Percentiles rank a stretch among this genome's conserved stretches.
phyloP scores from a whole-genome alignment of 176 grass and related monocot genomes.

The Secale cereale region DNA sequence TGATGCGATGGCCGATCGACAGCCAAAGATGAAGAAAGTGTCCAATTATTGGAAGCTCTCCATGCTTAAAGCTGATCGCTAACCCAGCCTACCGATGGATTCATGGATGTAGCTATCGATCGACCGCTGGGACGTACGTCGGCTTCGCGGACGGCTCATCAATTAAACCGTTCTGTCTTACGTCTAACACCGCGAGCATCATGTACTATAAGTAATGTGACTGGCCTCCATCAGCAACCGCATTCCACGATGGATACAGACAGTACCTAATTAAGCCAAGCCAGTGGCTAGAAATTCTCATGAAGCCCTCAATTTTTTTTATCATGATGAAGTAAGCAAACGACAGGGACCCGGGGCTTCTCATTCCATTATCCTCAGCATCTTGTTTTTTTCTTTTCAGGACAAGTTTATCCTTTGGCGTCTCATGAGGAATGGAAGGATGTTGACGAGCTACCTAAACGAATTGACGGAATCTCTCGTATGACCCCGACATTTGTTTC shows the following conservation, averaged over 20 bases:
- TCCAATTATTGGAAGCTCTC: not conserved
- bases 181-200: not conserved
- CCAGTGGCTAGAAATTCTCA: no score
- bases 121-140: not conserved
- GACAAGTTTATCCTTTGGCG: not conserved
- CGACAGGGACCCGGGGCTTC: not conserved
- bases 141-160: slow-evolving; percentile 18
- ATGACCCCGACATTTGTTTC: not conserved
- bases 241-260: not conserved
- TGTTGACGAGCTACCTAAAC: slow-evolving; percentile 15
- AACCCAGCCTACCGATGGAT: not conserved
- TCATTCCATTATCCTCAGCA: not conserved
- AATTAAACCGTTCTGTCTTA: not conserved
- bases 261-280: no score
- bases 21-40: no score
- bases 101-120: not conserved
- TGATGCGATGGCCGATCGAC: no score
- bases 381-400: not conserved
- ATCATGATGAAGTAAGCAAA: slow-evolving; percentile 5
- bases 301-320: no score
- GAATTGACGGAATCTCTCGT: not conserved
- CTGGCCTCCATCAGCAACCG: not conserved
- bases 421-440: slow-evolving; percentile 14
- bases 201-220: not conserved
- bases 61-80: not conserved